These are phyloP conservation scores for Suillus ampliporus DNA, from an alignment of 768 basidiomycete genomes.

Conservation along the genomic window DNA sequence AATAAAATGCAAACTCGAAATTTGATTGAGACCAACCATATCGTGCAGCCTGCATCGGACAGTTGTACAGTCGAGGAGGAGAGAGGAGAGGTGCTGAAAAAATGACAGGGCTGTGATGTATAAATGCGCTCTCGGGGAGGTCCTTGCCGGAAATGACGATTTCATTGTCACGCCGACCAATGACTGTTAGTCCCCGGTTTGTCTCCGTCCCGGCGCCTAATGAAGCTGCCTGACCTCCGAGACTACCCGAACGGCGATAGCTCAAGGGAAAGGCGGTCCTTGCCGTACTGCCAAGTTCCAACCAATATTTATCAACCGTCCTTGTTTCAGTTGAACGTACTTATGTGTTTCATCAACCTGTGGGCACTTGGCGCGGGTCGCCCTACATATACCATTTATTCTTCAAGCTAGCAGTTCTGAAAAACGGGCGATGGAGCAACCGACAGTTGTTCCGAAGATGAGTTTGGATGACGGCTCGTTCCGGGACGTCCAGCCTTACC, in stretches of 20 bases:
- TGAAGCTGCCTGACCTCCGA: not conserved
- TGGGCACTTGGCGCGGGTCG: too few relatives aligned
- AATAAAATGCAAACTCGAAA: not conserved
- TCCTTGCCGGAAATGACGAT: slow-evolving; percentile 1
- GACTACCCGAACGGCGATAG: not conserved
- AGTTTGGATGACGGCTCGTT: not conserved
- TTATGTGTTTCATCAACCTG: not conserved
- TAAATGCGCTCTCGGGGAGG: not conserved
- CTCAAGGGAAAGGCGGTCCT: not conserved
- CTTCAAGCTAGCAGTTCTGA: not conserved
- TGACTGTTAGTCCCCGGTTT: not conserved
- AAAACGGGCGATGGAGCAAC: too few relatives aligned
- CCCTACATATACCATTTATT: not conserved
- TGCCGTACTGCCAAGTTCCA: too few relatives aligned
- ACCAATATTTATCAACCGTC: not conserved
- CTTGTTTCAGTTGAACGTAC: not conserved
- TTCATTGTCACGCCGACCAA: not conserved
- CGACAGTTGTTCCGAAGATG: too few relatives aligned
- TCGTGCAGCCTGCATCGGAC: slow-evolving; percentile 6
- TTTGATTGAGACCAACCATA: not conserved
- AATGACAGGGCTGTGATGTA: not conserved
- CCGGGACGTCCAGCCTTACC: too few relatives aligned
- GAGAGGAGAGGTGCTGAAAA: not conserved
- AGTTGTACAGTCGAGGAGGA: not conserved
- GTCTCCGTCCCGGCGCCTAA: slow-evolving; percentile 2